A percentile compares a stretch with the other conserved stretches of the same genome.
These are phyloP conservation scores for Wallemia mellicola DNA, from an alignment of 1,284 basidiomycete species.

Conservation along the genomic window DNA sequence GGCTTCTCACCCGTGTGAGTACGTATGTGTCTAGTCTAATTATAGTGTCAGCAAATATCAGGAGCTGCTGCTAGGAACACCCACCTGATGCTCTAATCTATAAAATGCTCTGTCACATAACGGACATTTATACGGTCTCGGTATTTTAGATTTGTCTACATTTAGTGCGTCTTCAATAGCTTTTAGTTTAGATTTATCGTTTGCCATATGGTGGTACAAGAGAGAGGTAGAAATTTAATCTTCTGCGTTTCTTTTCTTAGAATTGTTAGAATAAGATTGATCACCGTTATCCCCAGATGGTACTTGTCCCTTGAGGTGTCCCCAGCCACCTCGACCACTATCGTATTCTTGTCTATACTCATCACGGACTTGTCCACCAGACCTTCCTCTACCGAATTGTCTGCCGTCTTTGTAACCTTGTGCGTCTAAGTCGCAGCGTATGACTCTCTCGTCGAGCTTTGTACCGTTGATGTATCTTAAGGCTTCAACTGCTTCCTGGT, in stretches of 20 bases:
- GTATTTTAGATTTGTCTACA: conserved; percentile 22
- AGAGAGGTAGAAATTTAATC: background rate
- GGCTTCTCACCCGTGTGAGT: conserved; percentile 97
- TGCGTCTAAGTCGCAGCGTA: conserved; percentile 75
- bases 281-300: background rate
- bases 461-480: conserved; percentile 86
- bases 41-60: conserved; percentile 1
- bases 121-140: conserved; percentile 80
- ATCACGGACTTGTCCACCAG: conserved; percentile 72
- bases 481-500: conserved; percentile 69
- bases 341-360: conserved; percentile 95
- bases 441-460: conserved; percentile 96
- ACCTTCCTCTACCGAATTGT: conserved; percentile 88
- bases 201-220: background rate
- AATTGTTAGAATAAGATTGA: background rate
- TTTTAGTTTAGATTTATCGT: background rate
- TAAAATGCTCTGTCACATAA: conserved; percentile 74
- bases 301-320: background rate
- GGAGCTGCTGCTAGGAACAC: conserved; percentile 11
- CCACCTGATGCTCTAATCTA: conserved; percentile 66
- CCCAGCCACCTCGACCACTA: conserved; percentile 32
- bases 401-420: conserved; percentile 90
- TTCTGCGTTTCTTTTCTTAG: background rate
- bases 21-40: conserved; percentile 78
- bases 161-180: conserved; percentile 18